These are phyloP conservation scores for Pyricularia sp. DNA, from an alignment of 2,329 filamentous ascomycete species.

Conservation along the genomic window DNA sequence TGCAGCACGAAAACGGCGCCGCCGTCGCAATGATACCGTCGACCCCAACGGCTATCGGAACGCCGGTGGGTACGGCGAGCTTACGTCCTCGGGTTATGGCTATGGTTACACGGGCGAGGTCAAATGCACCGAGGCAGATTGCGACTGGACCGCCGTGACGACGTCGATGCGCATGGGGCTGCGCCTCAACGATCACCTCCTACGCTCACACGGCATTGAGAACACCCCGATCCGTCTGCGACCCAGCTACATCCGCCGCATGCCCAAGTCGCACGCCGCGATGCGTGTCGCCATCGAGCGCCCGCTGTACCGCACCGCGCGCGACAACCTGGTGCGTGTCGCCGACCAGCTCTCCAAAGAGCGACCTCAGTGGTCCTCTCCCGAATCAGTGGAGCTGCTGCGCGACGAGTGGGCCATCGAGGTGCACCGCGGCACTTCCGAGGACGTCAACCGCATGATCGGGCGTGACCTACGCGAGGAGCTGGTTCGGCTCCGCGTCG, in stretches of 20 bases:
- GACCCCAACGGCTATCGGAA: slow-evolving; percentile 2
- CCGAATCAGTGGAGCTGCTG: background rate
- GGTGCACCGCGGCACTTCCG: slow-evolving; percentile 1
- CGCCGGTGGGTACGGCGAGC: background rate
- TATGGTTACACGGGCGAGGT: slow-evolving; percentile 2
- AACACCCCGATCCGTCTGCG: slow-evolving; percentile 3
- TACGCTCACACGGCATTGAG: slow-evolving; percentile 1
- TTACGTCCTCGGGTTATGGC: background rate
- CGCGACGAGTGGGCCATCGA: background rate
- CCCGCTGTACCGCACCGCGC: slow-evolving; percentile 1
- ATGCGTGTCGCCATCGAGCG: background rate
- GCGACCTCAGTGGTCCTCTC: background rate
- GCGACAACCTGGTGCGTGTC: slow-evolving; percentile 2
- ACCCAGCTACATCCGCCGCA: slow-evolving; percentile 4
- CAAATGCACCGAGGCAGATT: slow-evolving; percentile 2
- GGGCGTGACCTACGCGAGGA: slow-evolving; percentile 3
- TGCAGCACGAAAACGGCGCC: background rate
- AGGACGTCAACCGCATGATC: slow-evolving; percentile 2
- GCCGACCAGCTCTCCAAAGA: background rate
- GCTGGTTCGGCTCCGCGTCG: background rate
- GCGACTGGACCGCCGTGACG: slow-evolving; percentile 1
- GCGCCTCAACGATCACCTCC: slow-evolving; percentile 3
- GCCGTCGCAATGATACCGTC: background rate
- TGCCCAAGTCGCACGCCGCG: slow-evolving; percentile 2
- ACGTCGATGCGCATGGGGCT: slow-evolving; percentile 3